Base-by-base conservation (phyloP, 2,329 filamentous ascomycete genomes). In the Arthrobotrys conoides region DNA sequence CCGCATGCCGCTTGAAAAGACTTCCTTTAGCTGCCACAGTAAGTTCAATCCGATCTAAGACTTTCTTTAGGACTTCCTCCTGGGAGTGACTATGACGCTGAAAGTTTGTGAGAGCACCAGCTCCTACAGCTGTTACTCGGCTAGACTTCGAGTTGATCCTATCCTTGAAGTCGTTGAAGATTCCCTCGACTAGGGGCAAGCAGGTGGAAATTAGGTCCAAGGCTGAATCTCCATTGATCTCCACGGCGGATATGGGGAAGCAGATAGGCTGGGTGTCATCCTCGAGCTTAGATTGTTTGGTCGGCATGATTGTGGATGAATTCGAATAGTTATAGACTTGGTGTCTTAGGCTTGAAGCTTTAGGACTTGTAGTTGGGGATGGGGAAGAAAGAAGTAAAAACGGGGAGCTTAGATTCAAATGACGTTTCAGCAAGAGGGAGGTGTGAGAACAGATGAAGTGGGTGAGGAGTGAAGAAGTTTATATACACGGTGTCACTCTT, bases 41-140 rank as follows among this genome's bases (percentile, higher is more conserved):
- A 18, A 20, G 33, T n/a, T 59, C 22, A 12, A 57, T 53, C 10
- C 61, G 44, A 4, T 1, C n/a, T 6, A 59, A 16, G 33, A 51
- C n/a, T 22, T 66, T 72, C 3, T 9, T 10, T 6, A 30, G 55
- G n/a, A 72, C 5, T 12, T 57, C 24, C 8, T 24, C 10, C 4
- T 36, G 36, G 3, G 22, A n/a, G n/a, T 57, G 59, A 1, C 38
- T 5, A 3, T 27, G 38, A 5, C 30, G 20, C 2, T 66, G 33
- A n/a, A 44, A 66, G 41, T 33, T 57, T 2, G 70, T 72, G 16
- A 72, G 55, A 16, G 59, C 33, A 4, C 70, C 61, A 12, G 49
- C 48, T 6, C 70, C 70, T 3, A 72, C 48, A 44, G 61, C 59
- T 20, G 66, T 72, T 10, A 72, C 70, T 0, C 70, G 70, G 18